These are phyloP conservation scores for Fusarium goolgardi DNA, from an alignment of 2,329 filamentous ascomycete species.

Conservation along the genomic window DNA sequence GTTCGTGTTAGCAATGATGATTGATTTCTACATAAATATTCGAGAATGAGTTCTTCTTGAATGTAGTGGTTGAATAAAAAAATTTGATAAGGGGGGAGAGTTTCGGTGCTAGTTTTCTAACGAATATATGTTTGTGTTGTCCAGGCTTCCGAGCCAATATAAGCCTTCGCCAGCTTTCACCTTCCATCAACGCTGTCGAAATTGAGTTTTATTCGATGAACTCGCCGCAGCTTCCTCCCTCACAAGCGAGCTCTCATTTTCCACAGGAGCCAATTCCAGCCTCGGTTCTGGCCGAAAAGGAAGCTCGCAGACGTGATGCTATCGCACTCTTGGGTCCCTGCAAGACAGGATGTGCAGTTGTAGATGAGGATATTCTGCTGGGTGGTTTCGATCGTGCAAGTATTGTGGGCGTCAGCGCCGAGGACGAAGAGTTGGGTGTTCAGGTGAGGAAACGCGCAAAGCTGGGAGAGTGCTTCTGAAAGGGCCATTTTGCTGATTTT, in stretches of 20 bases:
- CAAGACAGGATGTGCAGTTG: constrained; percentile 58
- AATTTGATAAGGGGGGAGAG: no score
- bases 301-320: constrained; percentile 52
- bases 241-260: constrained; percentile 62
- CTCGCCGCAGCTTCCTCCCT: constrained; percentile 18
- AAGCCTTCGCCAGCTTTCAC: neutral
- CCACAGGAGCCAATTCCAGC: constrained; percentile 59
- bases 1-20: neutral
- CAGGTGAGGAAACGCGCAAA: constrained; percentile 52
- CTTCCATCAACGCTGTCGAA: constrained; percentile 6
- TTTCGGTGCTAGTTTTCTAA: no score
- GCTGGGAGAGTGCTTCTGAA: neutral
- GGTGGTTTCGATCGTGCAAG: constrained; percentile 64
- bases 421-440: constrained; percentile 62
- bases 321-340: constrained; percentile 49
- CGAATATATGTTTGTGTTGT: neutral
- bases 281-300: constrained; percentile 55
- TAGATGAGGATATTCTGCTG: constrained; percentile 62
- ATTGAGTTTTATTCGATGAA: constrained; percentile 2
- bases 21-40: neutral
- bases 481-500: constrained; percentile 18
- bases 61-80: neutral
- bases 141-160: neutral
- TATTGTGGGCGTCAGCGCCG: constrained; percentile 66
- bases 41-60: neutral